phyloP scores from a whole-genome alignment of 2,329 filamentous ascomycete genomes.

The Rutstroemia sp. region DNA sequence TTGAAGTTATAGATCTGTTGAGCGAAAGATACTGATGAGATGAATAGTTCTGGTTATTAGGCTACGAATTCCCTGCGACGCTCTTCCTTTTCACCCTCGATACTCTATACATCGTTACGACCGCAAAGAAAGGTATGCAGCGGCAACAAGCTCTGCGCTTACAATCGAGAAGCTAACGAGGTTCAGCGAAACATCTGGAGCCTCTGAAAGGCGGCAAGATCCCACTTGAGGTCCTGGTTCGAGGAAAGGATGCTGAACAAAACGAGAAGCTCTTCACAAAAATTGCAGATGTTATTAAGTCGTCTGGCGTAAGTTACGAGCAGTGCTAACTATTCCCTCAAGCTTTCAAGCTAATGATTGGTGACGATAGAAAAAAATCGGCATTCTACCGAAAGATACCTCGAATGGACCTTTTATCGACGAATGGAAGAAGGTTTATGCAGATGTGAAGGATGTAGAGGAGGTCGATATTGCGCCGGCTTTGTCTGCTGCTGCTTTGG shows the following conservation, averaged over 20 bases:
- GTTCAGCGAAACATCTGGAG: conserved; percentile 81
- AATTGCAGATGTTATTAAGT: conserved; percentile 80
- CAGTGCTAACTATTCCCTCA: too few species aligned
- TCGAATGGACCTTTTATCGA: conserved; percentile 85
- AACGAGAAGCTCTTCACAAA: conserved; percentile 87
- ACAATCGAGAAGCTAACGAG: conserved; percentile 29
- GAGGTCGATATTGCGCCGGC: conserved; percentile 80
- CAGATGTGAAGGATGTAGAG: conserved; percentile 75
- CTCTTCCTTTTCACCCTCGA: conserved; percentile 88
- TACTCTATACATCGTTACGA: conserved; percentile 85
- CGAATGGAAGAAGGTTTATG: conserved; percentile 85
- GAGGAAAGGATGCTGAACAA: conserved; percentile 83
- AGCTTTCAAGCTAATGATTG: too few species aligned
- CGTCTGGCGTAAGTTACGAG: conserved; percentile 63
- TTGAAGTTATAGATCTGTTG: not conserved
- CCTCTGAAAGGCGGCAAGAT: conserved; percentile 87
- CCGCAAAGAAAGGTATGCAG: conserved; percentile 81
- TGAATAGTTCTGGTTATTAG: conserved; percentile 86
- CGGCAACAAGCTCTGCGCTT: not conserved
- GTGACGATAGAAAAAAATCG: conserved; percentile 69
- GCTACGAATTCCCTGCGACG: conserved; percentile 96
- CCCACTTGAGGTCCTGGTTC: conserved; percentile 83
- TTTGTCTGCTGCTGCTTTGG: conserved; percentile 75
- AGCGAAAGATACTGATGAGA: conserved; percentile 5
- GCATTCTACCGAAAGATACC: conserved; percentile 75